Base-by-base conservation (phyloP, 331 rosid species). In the Quercus phellos region DNA sequence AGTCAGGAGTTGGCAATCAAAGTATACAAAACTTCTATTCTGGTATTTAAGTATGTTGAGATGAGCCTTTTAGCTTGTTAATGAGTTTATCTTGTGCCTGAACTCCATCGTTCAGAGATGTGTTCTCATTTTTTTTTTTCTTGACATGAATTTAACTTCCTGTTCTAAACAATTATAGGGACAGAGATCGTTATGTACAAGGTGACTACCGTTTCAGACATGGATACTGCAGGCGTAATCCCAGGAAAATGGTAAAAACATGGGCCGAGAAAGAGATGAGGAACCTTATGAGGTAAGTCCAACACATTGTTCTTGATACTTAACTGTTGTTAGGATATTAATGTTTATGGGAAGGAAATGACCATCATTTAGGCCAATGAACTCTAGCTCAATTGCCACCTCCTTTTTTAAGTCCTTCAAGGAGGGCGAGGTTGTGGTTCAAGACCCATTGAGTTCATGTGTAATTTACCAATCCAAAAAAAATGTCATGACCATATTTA, bases 181-280 rank as follows among this genome's bases (percentile, higher is more conserved):
- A 92, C 72, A 90, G 99, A 82, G 97, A 90, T 87, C 81, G 97
- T 70, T 94, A 94, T 67, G 99, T 94, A 35, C 94, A 94, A 94
- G 99, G 99, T 73, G 97, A 94, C 82, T 87, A 80, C 66, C 92
- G 96, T 71, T 94, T 92, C 81, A 87, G 92, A 85, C 76, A 91
- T 56, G 99, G 97, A 85, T 92, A 94, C 56, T 90, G 97, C 83
- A 92, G 60, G 89, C 90, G 85, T 85, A 94, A 92, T 80, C 97
- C 99, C 71, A 88, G 99, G 84, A 94, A 94, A 81, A 94, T 94
- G 99, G 99, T 94, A 26, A 89, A 90, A 88, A 92, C 97, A 68
- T 94, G 99, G 99, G 99, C 97, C 0, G 99, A 94, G 83, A 92
- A 94, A 86, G 99, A 92, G 83, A 92, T 85, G 97, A 92, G 97